Conservation (phyloP, 2,329 filamentous ascomycete genomes). For the Chaetomium sp. region DNA sequence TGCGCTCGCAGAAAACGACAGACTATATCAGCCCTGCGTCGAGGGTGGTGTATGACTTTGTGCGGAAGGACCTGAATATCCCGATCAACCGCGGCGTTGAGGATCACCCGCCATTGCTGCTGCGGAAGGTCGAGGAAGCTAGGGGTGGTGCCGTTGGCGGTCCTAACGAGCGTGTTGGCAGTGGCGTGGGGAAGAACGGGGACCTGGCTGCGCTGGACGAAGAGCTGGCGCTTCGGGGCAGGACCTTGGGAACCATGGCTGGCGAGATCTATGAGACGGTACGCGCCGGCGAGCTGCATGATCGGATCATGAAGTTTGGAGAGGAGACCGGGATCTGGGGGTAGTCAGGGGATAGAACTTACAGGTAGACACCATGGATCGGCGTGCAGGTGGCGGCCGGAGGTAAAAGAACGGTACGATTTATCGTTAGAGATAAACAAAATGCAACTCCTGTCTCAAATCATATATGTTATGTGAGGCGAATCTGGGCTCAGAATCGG, state of each 20-base stretch:
- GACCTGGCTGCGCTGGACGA: slow-evolving; percentile 43
- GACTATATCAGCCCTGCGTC: slow-evolving; percentile 31
- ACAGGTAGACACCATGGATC: not conserved
- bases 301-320: slow-evolving; percentile 69
- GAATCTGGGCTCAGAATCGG: too few relatives aligned
- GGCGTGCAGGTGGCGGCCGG: too few relatives aligned
- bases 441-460: not conserved
- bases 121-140: not conserved
- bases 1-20: slow-evolving; percentile 16
- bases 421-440: not conserved
- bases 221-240: slow-evolving; percentile 61
- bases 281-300: slow-evolving; percentile 68
- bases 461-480: too few relatives aligned
- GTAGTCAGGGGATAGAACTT: not conserved
- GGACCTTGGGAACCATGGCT: slow-evolving; percentile 59
- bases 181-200: not conserved
- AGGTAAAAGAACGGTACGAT: not conserved
- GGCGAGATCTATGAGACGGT: slow-evolving; percentile 69
- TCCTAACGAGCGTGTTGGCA: not conserved
- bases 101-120: slow-evolving; percentile 35
- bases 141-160: not conserved
- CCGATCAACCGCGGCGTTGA: slow-evolving; percentile 35
- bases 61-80: slow-evolving; percentile 34
- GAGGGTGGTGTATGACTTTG: slow-evolving; percentile 34
- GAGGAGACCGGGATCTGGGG: slow-evolving; percentile 50